Evolutionary conservation across 2,329 filamentous ascomycete genomes (phyloP).

Genomic region (Graphilbum ipis-grandicollis): DNA sequence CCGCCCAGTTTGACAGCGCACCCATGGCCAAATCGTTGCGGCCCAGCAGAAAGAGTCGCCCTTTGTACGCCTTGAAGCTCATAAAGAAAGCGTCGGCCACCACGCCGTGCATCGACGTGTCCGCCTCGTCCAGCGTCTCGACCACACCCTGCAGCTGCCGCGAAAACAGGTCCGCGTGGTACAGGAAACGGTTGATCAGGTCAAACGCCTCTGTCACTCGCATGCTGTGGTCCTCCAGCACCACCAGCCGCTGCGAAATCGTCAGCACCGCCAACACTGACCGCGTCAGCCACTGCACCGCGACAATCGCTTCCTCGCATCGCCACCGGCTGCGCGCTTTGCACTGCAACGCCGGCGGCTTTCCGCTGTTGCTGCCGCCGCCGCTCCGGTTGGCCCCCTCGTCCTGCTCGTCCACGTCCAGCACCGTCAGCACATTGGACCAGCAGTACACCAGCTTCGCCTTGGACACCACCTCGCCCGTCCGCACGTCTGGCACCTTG

Average conservation of each 20-base stretch:
- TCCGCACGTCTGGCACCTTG: constrained; percentile 53
- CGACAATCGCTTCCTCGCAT: constrained; percentile 87
- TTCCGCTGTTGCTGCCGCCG: constrained; percentile 40
- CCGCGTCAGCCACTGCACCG: constrained; percentile 89
- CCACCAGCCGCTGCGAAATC: constrained; percentile 81
- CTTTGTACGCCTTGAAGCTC: constrained; percentile 93
- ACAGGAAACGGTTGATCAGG: constrained; percentile 79
- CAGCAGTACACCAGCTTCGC: constrained; percentile 93
- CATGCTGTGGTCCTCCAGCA: constrained; percentile 70
- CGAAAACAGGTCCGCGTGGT: constrained; percentile 81
- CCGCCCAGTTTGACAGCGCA: constrained; percentile 90
- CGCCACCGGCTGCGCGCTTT: constrained; percentile 75
- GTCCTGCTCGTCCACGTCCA: constrained; percentile 61
- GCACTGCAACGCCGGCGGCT: constrained; percentile 64
- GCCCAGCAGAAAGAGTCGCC: constrained; percentile 79
- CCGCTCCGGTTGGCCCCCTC: constrained; percentile 15
- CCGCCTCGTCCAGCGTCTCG: constrained; percentile 75
- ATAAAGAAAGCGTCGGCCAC: constrained; percentile 96
- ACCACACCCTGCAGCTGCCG: constrained; percentile 69
- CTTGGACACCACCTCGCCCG: constrained; percentile 52
- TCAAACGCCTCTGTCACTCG: constrained; percentile 92
- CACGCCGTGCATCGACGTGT: constrained; percentile 81
- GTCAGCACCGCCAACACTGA: constrained; percentile 86
- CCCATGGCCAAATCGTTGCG: constrained; percentile 87
- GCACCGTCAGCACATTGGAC: constrained; percentile 90